phyloP scores from a whole-genome alignment of 164 flowering plant genomes.

The Liquidambar formosana region DNA sequence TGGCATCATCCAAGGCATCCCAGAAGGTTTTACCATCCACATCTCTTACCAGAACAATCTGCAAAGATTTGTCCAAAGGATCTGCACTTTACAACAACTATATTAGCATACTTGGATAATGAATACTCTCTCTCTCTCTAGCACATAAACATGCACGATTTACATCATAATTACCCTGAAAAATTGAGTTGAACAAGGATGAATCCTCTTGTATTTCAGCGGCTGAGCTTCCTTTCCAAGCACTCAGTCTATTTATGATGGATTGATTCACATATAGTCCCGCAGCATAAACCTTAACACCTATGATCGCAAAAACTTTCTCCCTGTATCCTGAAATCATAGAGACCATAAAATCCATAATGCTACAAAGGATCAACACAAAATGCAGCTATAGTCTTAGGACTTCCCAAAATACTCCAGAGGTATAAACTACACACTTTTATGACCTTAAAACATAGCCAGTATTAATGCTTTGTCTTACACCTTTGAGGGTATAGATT shows the following conservation, averaged over 20 bases:
- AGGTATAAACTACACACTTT: no score
- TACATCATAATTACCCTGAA: conserved; percentile 42
- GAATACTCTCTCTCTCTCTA: background rate
- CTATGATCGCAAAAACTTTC: conserved; percentile 82
- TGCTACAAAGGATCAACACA: no score
- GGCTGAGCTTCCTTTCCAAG: conserved; percentile 58
- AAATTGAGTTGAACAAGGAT: conserved; percentile 47
- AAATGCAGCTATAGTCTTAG: no score
- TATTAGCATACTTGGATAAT: conserved; percentile 10
- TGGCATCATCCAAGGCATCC: conserved; percentile 85
- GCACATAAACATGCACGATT: background rate
- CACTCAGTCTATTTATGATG: conserved; percentile 29
- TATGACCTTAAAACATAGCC: no score
- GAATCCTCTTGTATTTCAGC: conserved; percentile 45
- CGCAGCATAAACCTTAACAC: conserved; percentile 90
- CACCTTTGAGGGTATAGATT: no score
- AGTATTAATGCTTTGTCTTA: no score
- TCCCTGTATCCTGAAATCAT: conserved; percentile 71
- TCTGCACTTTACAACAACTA: conserved; percentile 40
- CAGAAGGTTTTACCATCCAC: conserved; percentile 94
- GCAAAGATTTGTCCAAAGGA: conserved; percentile 71
- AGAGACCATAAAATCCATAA: background rate
- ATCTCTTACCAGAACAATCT: conserved; percentile 85
- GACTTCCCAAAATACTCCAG: no score
- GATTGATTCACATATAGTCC: conserved; percentile 56